Conservation (phyloP, 2,329 filamentous ascomycete species). For the Fusarium bulbicola region DNA sequence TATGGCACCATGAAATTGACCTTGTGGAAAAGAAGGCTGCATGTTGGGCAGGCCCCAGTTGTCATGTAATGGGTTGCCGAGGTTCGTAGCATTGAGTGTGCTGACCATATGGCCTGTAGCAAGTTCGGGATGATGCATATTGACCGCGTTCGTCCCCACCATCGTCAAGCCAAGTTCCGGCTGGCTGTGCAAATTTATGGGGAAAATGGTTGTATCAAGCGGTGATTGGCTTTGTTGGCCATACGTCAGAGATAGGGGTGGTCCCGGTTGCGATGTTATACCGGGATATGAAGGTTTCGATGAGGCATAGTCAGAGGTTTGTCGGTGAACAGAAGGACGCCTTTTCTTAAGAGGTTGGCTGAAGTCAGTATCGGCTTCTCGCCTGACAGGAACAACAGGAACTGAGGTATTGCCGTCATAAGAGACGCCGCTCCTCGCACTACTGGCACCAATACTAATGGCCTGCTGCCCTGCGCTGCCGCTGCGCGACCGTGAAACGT, state of each 20-base stretch:
- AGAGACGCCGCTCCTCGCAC: conserved; percentile 15
- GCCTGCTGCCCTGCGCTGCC: conserved; percentile 25
- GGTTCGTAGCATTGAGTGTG: conserved; percentile 37
- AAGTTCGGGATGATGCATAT: conserved; percentile 37
- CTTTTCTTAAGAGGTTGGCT: conserved; percentile 44
- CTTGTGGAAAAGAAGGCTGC: conserved; percentile 24
- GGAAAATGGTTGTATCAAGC: conserved; percentile 41
- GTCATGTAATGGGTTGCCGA: conserved; percentile 39
- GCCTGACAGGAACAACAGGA: conserved; percentile 44
- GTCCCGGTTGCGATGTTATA: conserved; percentile 26
- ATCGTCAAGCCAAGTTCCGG: conserved; percentile 43
- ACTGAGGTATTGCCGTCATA: conserved; percentile 28
- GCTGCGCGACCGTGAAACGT: conserved; percentile 30
- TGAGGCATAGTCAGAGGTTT: conserved; percentile 45
- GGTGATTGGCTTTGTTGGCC: conserved; percentile 34
- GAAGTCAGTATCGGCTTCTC: conserved; percentile 44
- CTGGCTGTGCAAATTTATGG: conserved; percentile 38
- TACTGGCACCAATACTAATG: not conserved
- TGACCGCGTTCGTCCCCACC: conserved; percentile 41
- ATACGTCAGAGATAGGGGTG: conserved; percentile 24
- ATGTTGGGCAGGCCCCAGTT: conserved; percentile 43
- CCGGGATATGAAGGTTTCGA: conserved; percentile 44
- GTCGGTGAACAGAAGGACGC: conserved; percentile 40
- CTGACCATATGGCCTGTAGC: conserved; percentile 9
- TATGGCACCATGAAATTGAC: conserved; percentile 39